Evolutionary conservation across 805 yeast species (phyloP), one percentile per base, ranked within the genome.

Genomic region (Myxozyma vanderwaltii): DNA sequence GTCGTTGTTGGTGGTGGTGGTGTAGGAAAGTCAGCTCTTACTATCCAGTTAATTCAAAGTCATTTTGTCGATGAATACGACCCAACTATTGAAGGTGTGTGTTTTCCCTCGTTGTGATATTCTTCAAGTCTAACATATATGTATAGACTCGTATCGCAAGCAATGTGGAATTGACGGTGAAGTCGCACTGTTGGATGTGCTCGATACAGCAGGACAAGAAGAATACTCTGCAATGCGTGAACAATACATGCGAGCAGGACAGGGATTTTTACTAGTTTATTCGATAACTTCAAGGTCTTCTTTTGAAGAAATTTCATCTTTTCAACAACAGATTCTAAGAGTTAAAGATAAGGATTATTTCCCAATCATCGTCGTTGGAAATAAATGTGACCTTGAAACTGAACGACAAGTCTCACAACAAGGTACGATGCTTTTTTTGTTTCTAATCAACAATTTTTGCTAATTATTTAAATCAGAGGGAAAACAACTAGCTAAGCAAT

Each of bases 1-100:
- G 99, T 94, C 3, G 97, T 92, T 46, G 97, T 92, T 57, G 99
- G 98, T 57, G 97, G 97, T 40, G 98, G 98, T 71, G 97, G 97
- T 76, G 99, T 94, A 56, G 99, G 99, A 76, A 94, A 94, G 74
- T 87, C 96, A 24, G 98, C 99, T 4, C 78, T 94, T 64, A 94
- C 99, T 27, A 94, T 94, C 65, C 96, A 94, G 74, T 81, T 94
- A 70, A 91, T 94, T 56, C 98, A 92, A 74, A 84, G 91, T 36
- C 97, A 91, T 70, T 94, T 94, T 71, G 96, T 92, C 33, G 97
- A 91, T 73, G 99, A 94, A 73, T 94, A 94, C 70, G 99, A 94
- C 75, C 99, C 99, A 8, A 94, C 99, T 10, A 94, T 94, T 70
- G 99, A 94, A 75, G 67, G 67, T 58, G 38, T 15, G 63, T 23